Evolutionary conservation across 176 grass and related monocot genomes (phyloP).

Genomic region (Carex littledalei): DNA sequence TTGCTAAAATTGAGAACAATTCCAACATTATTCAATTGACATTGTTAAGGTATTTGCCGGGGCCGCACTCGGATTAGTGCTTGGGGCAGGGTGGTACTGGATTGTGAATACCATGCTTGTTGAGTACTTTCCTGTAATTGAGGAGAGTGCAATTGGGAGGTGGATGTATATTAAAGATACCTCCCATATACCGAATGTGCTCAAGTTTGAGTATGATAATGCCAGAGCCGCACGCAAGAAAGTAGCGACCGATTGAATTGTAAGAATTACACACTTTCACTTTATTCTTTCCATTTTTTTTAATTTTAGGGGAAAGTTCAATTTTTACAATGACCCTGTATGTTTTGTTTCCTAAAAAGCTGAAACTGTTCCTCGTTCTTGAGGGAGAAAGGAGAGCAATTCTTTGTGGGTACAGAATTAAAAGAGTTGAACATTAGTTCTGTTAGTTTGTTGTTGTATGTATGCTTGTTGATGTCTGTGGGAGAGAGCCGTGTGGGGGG

Average conservation of each 20-base stretch:
- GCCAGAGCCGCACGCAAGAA: slow-evolving; percentile 91
- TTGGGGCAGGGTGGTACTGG: slow-evolving; percentile 94
- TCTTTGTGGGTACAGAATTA: not conserved
- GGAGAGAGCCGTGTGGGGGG: too few relatives aligned
- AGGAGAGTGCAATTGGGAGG: slow-evolving; percentile 72
- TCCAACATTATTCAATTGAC: not conserved
- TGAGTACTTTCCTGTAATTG: slow-evolving; percentile 81
- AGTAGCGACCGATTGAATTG: slow-evolving; percentile 72
- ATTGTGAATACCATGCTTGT: slow-evolving; percentile 64
- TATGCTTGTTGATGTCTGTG: not conserved
- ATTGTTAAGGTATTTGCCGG: slow-evolving; percentile 70
- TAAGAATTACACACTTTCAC: slow-evolving; percentile 25
- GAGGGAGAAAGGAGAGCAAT: not conserved
- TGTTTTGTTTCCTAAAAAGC: not conserved
- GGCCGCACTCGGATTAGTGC: slow-evolving; percentile 54
- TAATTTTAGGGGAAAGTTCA: not conserved
- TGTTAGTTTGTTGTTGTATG: not conserved
- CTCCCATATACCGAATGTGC: slow-evolving; percentile 78
- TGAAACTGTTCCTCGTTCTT: not conserved
- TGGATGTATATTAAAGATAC: slow-evolving; percentile 92
- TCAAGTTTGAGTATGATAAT: slow-evolving; percentile 98
- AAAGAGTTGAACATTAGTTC: not conserved
- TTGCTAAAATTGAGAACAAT: not conserved
- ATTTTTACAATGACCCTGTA: not conserved
- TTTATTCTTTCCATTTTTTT: not conserved